phyloP scores from a whole-genome alignment of 176 grass and related monocot genomes.

The Pontederia crassipes region DNA sequence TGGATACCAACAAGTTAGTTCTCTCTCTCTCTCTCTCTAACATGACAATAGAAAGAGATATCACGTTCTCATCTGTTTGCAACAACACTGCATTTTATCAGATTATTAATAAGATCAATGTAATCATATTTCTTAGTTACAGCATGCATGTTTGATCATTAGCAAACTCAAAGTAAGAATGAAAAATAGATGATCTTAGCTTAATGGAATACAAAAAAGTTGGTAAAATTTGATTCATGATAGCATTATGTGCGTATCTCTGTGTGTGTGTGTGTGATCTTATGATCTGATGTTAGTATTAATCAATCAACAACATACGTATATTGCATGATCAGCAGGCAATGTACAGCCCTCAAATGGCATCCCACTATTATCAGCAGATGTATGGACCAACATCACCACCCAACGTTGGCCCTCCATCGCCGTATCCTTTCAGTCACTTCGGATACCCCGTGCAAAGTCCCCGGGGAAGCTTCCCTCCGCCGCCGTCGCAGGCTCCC shows the following conservation, averaged over 20 bases:
- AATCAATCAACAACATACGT: not conserved
- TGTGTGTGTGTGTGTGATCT: too few species aligned
- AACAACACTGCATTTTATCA: too few species aligned
- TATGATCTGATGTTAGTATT: not conserved
- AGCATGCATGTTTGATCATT: too few species aligned
- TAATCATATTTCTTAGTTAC: too few species aligned
- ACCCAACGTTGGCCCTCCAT: constrained; percentile 22
- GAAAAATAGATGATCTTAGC: too few species aligned
- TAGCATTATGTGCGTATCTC: too few species aligned
- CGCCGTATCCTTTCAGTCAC: constrained; percentile 32
- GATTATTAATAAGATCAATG: too few species aligned
- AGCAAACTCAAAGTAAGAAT: too few species aligned
- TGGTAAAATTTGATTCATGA: too few species aligned
- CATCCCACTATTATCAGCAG: constrained; percentile 60
- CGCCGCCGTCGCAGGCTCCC: constrained; percentile 27
- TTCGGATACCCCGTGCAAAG: constrained; percentile 36
- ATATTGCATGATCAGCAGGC: constrained; percentile 21
- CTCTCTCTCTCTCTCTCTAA: not conserved
- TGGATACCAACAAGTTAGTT: constrained; percentile 61
- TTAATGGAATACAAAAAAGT: too few species aligned
- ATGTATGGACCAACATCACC: constrained; percentile 49
- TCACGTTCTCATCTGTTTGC: not conserved
- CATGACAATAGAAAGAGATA: not conserved
- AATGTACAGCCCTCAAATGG: constrained; percentile 54
- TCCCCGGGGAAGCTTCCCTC: constrained; percentile 36